These are phyloP conservation scores for Striga asiatica DNA, from an alignment of 257 asterid genomes.

Conservation along the genomic window DNA sequence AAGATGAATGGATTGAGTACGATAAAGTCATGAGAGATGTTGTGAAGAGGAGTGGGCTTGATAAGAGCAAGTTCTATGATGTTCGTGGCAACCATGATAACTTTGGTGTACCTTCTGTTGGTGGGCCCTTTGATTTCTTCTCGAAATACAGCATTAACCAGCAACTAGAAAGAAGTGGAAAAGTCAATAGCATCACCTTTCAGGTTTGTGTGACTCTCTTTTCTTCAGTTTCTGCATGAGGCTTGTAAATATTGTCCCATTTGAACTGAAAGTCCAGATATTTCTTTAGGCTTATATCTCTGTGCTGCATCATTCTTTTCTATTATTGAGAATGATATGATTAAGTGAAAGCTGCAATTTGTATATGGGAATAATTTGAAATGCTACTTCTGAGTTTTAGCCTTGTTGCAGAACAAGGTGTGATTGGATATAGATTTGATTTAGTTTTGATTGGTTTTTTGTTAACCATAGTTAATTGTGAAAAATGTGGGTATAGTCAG, in stretches of 20 bases:
- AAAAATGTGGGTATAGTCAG: too few relatives aligned
- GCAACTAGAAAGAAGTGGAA: conserved; percentile 44
- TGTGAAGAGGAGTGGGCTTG: conserved; percentile 63
- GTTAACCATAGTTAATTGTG: too few relatives aligned
- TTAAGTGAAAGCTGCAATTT: too few relatives aligned
- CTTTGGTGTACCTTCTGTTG: conserved; percentile 68
- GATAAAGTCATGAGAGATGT: conserved; percentile 62
- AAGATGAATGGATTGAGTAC: conserved; percentile 86
- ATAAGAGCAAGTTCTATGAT: conserved; percentile 53
- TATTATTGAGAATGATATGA: neutral
- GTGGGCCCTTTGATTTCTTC: conserved; percentile 65
- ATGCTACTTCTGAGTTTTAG: neutral
- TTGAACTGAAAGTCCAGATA: neutral
- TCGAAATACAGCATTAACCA: conserved; percentile 62
- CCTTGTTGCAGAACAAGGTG: too few relatives aligned
- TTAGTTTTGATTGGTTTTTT: too few relatives aligned
- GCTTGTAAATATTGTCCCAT: neutral
- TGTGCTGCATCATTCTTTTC: neutral
- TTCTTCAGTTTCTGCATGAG: neutral
- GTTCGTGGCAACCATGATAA: conserved; percentile 93
- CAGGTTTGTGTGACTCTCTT: conserved; percentile 39
- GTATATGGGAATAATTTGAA: neutral
- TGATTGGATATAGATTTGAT: too few relatives aligned
- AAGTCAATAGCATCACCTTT: conserved; percentile 57
- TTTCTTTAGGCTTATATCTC: neutral